Conservation (phyloP, 257 asterid genomes). For the Linaria vulgaris region DNA sequence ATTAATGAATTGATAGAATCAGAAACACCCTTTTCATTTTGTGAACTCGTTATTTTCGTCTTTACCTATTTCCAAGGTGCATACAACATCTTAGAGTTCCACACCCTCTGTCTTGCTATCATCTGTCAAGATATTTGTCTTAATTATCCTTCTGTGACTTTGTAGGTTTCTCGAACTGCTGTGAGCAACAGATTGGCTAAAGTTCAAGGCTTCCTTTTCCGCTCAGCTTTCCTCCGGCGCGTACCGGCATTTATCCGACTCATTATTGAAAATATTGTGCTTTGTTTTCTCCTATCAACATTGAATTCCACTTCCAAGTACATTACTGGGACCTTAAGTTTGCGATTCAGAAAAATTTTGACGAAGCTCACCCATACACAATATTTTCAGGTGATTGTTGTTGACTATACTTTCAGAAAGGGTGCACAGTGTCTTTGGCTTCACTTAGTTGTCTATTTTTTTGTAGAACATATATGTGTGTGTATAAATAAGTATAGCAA, state of each 20-base stretch:
- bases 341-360: conserved; percentile 82
- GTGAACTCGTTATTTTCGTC: conserved; percentile 6
- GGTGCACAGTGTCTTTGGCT: conserved; percentile 7
- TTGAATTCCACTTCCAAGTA: conserved; percentile 89
- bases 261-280: conserved; percentile 80
- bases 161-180: conserved; percentile 86
- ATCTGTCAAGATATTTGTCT: conserved; percentile 12
- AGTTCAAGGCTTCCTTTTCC: conserved; percentile 98
- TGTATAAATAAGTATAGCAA: background rate
- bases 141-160: conserved; percentile 22
- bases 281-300: conserved; percentile 90
- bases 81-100: background rate
- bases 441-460: background rate
- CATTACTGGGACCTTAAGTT: conserved; percentile 85
- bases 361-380: conserved; percentile 84
- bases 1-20: conserved; percentile 7
- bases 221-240: conserved; percentile 96
- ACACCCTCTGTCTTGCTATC: conserved; percentile 1
- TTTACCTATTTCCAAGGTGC: background rate
- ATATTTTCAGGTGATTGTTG: conserved; percentile 81
- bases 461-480: background rate
- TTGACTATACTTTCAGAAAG: conserved; percentile 25
- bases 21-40: background rate
- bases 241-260: conserved; percentile 87
- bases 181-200: conserved; percentile 97